Percentiles rank a stretch among this genome's conserved stretches.
phyloP scores from a whole-genome alignment of 805 yeast species.

The Cephaloascus fragrans region DNA sequence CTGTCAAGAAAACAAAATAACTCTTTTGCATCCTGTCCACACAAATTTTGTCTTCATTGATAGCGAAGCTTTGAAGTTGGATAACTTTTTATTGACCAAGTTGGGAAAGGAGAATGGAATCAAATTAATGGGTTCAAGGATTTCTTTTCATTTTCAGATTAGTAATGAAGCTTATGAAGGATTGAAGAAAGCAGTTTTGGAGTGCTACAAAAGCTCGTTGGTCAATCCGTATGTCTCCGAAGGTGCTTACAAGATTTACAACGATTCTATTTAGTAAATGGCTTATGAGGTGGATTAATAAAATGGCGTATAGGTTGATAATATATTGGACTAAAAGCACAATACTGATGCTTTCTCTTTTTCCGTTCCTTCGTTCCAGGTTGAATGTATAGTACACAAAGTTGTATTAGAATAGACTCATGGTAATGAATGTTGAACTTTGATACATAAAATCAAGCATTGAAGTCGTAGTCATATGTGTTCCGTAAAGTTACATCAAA shows the following conservation, averaged over 20 bases:
- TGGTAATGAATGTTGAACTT: too few species aligned
- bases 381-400: too few species aligned
- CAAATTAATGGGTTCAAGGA: constrained; percentile 59
- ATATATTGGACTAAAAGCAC: too few species aligned
- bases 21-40: constrained; percentile 65
- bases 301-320: too few species aligned
- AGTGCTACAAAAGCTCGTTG: constrained; percentile 44
- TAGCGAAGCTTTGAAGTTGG: constrained; percentile 39
- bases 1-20: constrained; percentile 42
- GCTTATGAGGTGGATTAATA: too few species aligned
- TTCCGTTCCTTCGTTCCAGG: too few species aligned
- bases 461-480: too few species aligned
- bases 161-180: constrained; percentile 43
- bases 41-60: constrained; percentile 81
- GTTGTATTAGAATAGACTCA: too few species aligned
- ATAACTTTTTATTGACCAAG: constrained; percentile 42
- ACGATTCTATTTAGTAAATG: background rate
- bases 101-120: constrained; percentile 52
- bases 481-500: too few species aligned
- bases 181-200: constrained; percentile 47
- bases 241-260: constrained; percentile 3
- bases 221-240: constrained; percentile 31
- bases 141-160: constrained; percentile 74
- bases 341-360: too few species aligned
- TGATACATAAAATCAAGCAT: too few species aligned